A percentile compares a stretch with the other conserved stretches of the same genome.
Conservation (phyloP, 208 protist species). For the Acanthamoeba sp. region DNA sequence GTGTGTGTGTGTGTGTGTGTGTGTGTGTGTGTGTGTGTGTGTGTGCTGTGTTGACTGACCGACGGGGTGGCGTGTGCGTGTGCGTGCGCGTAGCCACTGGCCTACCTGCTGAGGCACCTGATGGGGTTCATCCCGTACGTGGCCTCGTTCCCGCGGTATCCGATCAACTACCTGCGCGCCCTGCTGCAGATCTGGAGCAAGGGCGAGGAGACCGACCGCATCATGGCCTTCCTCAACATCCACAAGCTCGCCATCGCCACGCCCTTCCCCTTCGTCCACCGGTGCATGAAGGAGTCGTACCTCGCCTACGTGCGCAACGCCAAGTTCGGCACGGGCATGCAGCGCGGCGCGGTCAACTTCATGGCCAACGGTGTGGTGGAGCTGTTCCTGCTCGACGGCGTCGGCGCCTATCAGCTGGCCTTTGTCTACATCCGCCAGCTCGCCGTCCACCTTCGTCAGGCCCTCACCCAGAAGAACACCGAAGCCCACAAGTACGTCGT, state of each 20-base stretch:
- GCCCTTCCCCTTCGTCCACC: constrained; percentile 83
- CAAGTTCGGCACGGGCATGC: constrained; percentile 87
- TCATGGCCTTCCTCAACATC: constrained; percentile 79
- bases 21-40: not conserved
- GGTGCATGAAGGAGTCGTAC: constrained; percentile 94
- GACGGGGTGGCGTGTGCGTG: constrained; percentile 29
- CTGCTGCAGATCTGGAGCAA: constrained; percentile 43
- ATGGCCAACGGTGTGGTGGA: constrained; percentile 96
- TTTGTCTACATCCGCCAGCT: constrained; percentile 98
- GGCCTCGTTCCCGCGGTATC: constrained; percentile 49
- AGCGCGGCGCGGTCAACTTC: constrained; percentile 92
- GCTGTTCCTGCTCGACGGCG: constrained; percentile 95
- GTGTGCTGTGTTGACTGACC: not conserved
- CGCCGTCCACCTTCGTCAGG: constrained; percentile 96
- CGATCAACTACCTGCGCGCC: constrained; percentile 31
- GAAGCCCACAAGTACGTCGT: not conserved
- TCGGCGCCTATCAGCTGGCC: constrained; percentile 95
- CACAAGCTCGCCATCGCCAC: constrained; percentile 75
- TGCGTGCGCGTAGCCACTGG: constrained; percentile 67
- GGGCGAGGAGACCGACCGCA: constrained; percentile 58
- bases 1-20: constrained; percentile 29
- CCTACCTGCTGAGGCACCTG: constrained; percentile 74
- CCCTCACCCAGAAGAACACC: constrained; percentile 89
- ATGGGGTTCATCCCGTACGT: constrained; percentile 74
- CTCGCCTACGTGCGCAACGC: constrained; percentile 93